These are phyloP conservation scores for Aspergillus viridinutans DNA, from an alignment of 2,329 filamentous ascomycete species.

Conservation along the genomic window DNA sequence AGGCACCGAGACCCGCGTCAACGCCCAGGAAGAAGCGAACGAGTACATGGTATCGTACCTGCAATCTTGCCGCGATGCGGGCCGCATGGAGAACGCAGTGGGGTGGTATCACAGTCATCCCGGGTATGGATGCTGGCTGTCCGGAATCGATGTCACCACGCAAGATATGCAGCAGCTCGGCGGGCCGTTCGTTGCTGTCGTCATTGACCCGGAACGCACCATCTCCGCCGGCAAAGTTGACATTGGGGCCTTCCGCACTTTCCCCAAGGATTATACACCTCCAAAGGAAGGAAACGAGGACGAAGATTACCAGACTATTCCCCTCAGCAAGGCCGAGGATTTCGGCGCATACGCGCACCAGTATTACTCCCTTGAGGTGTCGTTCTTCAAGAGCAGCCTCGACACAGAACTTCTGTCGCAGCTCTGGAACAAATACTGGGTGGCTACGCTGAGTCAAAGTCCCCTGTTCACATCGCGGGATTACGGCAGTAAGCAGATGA, in stretches of 20 bases:
- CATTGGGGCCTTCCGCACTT: constrained; percentile 94
- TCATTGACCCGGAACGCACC: constrained; percentile 93
- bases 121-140: constrained; percentile 96
- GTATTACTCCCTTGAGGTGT: constrained; percentile 89
- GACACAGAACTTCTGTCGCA: constrained; percentile 82
- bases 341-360: constrained; percentile 88
- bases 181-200: constrained; percentile 91
- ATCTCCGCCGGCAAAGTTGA: constrained; percentile 94
- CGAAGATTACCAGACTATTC: constrained; percentile 57
- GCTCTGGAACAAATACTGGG: constrained; percentile 97
- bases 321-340: constrained; percentile 88
- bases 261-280: constrained; percentile 67
- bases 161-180: constrained; percentile 83
- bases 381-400: constrained; percentile 89
- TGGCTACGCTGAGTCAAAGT: constrained; percentile 87
- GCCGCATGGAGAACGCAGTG: constrained; percentile 83
- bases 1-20: constrained; percentile 96
- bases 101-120: constrained; percentile 99
- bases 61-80: constrained; percentile 66
- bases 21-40: constrained; percentile 91
- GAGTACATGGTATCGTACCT: constrained; percentile 94
- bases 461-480: constrained; percentile 89
- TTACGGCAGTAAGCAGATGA: constrained; percentile 87
- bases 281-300: constrained; percentile 43
- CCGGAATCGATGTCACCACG: constrained; percentile 89